Base-by-base conservation (phyloP, 1,284 basidiomycete genomes). In the Puccinia horiana region DNA sequence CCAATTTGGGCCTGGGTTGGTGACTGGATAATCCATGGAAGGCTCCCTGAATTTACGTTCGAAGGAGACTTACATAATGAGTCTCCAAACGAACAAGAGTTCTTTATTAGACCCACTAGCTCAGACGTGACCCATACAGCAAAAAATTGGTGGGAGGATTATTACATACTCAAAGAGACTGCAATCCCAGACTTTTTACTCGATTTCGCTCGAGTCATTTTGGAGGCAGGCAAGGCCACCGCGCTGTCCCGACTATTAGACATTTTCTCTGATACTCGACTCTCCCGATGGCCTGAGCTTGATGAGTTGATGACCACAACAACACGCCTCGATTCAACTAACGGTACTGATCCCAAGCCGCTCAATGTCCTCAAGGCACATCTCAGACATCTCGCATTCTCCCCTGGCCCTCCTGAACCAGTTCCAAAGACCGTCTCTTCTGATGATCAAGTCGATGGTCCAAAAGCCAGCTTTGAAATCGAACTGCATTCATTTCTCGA, bases 211-310 rank as follows among this genome's bases (percentile, higher is more conserved):
- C 23, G 11, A 29, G 40, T 63, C n/a, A 73, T 81, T 58, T 61
- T 81, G n/a, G 69, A 81, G 52, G 78, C 49, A 26, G 78, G 78
- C 29, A 81, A 81, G 49, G 78, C 78, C 35, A 58, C 35, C 54
- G 49, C 69, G 14, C 52, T 81, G 42, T 61, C 69, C 16, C 47
- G 54, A 4, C 35, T 79, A 35, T 49, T 76, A 20, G 74, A 35
- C 37, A 73, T 73, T 23, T 32, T 58, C 9, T 61, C 37, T 12
- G 56, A 76, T 20, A 16, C 18, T 40, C 74, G 8, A 26, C 3
- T 42, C 37, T 12, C 74, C 1, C 18, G 1, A 35, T 76, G 74
- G 74, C 74, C 74, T 8, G 14, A 61, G 37, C 54, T 76, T 56
- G 26, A 44, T 29, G 74, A 61, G 54, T 56, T 76, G 0, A 37